phyloP scores from a whole-genome alignment of 306 rosid genomes.

The Vigna angularis region DNA sequence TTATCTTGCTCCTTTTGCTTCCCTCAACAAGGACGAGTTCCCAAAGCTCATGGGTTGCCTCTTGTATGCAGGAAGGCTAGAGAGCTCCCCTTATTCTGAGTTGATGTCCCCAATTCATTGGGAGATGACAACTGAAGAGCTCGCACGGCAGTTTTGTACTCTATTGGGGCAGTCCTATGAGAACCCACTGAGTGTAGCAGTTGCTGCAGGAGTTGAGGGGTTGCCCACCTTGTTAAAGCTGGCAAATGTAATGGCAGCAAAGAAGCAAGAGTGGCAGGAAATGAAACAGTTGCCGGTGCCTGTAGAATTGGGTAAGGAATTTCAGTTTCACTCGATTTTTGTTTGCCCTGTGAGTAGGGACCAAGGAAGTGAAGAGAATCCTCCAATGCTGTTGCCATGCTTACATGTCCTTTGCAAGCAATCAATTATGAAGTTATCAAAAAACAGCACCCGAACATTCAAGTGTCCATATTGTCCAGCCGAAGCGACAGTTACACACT shows the following conservation, averaged over 20 bases:
- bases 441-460: conserved; percentile 71
- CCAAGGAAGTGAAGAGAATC: conserved; percentile 84
- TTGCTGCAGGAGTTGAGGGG: conserved; percentile 85
- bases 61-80: conserved; percentile 68
- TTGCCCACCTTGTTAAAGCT: conserved; percentile 81
- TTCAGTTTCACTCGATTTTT: conserved; percentile 87
- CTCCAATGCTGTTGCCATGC: conserved; percentile 86
- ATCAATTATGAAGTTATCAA: conserved; percentile 74
- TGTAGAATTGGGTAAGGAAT: conserved; percentile 79
- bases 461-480: conserved; percentile 90
- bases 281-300: conserved; percentile 88
- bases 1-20: conserved; percentile 70
- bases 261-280: conserved; percentile 88
- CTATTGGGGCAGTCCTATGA: conserved; percentile 68
- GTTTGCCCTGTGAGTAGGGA: conserved; percentile 95
- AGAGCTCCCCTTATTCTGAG: conserved; percentile 74
- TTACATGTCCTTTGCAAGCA: conserved; percentile 91
- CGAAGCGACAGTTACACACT: conserved; percentile 64
- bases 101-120: conserved; percentile 65
- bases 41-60: conserved; percentile 92
- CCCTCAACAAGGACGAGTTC: conserved; percentile 70
- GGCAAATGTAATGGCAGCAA: conserved; percentile 84
- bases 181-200: conserved; percentile 72
- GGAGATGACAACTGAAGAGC: conserved; percentile 76
- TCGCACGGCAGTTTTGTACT: conserved; percentile 69